Conservation (phyloP, 2,329 filamentous ascomycete genomes). For the Epichloe amarillans region DNA sequence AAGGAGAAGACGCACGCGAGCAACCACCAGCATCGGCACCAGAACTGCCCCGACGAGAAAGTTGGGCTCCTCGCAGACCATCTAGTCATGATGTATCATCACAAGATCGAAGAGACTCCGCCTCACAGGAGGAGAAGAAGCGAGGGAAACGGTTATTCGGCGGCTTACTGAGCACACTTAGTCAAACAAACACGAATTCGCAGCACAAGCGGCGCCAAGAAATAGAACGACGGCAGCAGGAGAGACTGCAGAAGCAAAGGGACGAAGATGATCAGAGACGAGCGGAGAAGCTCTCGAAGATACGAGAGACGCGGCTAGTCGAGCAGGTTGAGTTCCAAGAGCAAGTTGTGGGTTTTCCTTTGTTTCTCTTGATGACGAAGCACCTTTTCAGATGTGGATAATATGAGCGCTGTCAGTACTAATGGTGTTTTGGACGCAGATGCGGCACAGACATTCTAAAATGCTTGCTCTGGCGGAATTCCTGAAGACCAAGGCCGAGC, state of each 20-base stretch:
- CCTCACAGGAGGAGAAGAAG: constrained; percentile 60
- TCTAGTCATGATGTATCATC: background rate
- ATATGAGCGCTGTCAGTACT: background rate
- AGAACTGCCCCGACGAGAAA: background rate
- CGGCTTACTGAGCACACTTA: constrained; percentile 63
- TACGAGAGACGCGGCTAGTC: constrained; percentile 45
- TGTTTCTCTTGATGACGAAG: background rate
- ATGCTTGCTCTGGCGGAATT: constrained; percentile 59
- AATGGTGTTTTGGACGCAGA: constrained; percentile 36
- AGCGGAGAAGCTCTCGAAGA: constrained; percentile 49
- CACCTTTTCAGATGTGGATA: background rate
- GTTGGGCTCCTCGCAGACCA: constrained; percentile 4
- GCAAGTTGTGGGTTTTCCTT: constrained; percentile 44
- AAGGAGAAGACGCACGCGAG: constrained; percentile 12
- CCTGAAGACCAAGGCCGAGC: constrained; percentile 57
- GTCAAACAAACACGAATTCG: constrained; percentile 50
- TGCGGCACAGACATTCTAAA: constrained; percentile 61
- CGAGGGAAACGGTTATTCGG: constrained; percentile 80
- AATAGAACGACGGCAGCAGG: constrained; percentile 71
- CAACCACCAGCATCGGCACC: background rate
- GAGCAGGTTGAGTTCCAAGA: constrained; percentile 68
- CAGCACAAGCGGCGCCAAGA: constrained; percentile 61
- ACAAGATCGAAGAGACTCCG: constrained; percentile 12
- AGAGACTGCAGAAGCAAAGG: constrained; percentile 59
- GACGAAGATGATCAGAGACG: constrained; percentile 56